Evolutionary conservation across 1,139 yeast species (phyloP).

Genomic region (Yamadazyma trypodendri): DNA sequence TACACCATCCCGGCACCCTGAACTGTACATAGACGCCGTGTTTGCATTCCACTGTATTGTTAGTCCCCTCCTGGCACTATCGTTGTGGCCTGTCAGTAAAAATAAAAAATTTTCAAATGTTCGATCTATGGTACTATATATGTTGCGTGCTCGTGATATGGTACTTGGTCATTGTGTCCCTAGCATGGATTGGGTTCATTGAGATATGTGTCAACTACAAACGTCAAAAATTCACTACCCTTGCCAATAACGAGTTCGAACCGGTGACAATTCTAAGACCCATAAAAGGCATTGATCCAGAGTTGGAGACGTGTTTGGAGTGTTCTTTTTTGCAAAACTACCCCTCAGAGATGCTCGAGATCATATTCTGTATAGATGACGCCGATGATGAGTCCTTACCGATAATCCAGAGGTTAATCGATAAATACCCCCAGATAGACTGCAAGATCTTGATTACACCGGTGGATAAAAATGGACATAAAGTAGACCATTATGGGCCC

Average conservation of each 20-base stretch:
- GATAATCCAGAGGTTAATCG: slow-evolving; percentile 49
- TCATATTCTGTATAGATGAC: slow-evolving; percentile 73
- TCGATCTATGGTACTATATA: slow-evolving; percentile 9
- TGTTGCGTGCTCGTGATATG: slow-evolving; percentile 28
- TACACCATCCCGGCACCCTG: too few relatives aligned
- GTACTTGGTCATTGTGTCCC: slow-evolving; percentile 43
- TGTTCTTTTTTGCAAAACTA: slow-evolving; percentile 70
- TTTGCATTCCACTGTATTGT: neutral
- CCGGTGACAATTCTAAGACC: slow-evolving; percentile 86
- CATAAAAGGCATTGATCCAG: slow-evolving; percentile 80
- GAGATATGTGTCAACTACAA: slow-evolving; percentile 43
- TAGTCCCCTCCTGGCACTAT: neutral
- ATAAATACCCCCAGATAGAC: slow-evolving; percentile 56
- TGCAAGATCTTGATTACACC: slow-evolving; percentile 56
- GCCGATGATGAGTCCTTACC: slow-evolving; percentile 64
- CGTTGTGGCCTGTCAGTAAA: neutral
- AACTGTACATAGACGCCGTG: neutral
- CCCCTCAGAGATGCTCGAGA: slow-evolving; percentile 58
- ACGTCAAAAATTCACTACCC: slow-evolving; percentile 18
- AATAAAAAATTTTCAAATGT: slow-evolving; percentile 5
- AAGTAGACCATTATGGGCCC: slow-evolving; percentile 64
- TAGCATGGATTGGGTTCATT: slow-evolving; percentile 48
- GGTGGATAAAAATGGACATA: slow-evolving; percentile 25
- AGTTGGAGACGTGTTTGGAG: slow-evolving; percentile 63
- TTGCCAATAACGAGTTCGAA: slow-evolving; percentile 27